phyloP scores from a whole-genome alignment of 768 basidiomycete genomes.

The Trametes cubensis region DNA sequence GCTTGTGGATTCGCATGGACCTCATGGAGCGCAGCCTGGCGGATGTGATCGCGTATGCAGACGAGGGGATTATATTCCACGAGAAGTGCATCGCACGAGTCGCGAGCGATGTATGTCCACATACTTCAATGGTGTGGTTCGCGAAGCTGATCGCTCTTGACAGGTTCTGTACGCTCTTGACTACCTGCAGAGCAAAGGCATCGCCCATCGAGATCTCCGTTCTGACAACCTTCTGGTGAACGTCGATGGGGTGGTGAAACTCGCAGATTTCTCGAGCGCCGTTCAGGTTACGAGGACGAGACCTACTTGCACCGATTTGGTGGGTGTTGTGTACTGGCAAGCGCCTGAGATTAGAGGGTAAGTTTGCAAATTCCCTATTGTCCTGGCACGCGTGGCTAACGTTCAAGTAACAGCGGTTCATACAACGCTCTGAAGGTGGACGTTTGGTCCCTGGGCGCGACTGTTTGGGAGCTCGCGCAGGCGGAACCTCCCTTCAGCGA shows the following conservation, averaged over 20 bases:
- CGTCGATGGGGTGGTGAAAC: constrained; percentile 67
- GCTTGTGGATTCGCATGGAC: constrained; percentile 88
- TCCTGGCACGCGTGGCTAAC: neutral
- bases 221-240: constrained; percentile 83
- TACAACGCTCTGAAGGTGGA: constrained; percentile 79
- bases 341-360: constrained; percentile 79
- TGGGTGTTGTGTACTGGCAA: constrained; percentile 84
- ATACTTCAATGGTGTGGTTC: neutral
- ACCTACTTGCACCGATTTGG: constrained; percentile 56
- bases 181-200: constrained; percentile 62
- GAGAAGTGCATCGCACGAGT: constrained; percentile 77
- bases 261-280: constrained; percentile 83
- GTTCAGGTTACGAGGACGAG: constrained; percentile 56
- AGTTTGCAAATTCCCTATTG: constrained; percentile 29
- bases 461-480: constrained; percentile 81
- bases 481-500: constrained; percentile 73
- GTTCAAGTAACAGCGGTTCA: constrained; percentile 49
- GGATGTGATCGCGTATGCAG: constrained; percentile 70
- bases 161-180: constrained; percentile 69
- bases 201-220: constrained; percentile 83
- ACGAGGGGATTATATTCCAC: constrained; percentile 61
- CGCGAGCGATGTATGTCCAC: constrained; percentile 69
- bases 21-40: constrained; percentile 88
- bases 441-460: constrained; percentile 81
- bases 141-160: neutral